Conservation (phyloP, 768 basidiomycete species). For the Phylloporus sp. region DNA sequence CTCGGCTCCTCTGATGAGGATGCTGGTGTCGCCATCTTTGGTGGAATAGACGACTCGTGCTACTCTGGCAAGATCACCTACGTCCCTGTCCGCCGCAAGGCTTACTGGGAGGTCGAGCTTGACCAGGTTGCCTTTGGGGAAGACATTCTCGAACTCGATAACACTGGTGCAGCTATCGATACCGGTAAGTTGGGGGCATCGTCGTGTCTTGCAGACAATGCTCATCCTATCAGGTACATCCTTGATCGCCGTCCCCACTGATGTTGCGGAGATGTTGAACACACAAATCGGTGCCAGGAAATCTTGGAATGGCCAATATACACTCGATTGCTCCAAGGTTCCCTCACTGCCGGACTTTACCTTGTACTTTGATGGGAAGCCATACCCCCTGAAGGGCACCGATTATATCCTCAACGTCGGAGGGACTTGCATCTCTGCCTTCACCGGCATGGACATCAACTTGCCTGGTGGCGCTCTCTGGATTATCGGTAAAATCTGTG, state of each 20-base stretch:
- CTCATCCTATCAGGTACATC: constrained; percentile 63
- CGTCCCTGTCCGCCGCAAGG: constrained; percentile 89
- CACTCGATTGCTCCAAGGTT: constrained; percentile 82
- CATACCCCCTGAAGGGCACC: constrained; percentile 70
- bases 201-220: not conserved
- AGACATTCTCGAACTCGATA: constrained; percentile 85
- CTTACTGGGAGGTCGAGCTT: constrained; percentile 98
- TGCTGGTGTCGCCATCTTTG: constrained; percentile 88
- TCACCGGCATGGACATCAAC: constrained; percentile 89
- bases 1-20: constrained; percentile 82
- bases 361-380: constrained; percentile 77
- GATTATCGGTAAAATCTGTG: constrained; percentile 77
- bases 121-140: constrained; percentile 80
- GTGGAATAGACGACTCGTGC: constrained; percentile 74
- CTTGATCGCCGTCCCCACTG: constrained; percentile 87
- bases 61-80: constrained; percentile 81
- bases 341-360: constrained; percentile 77
- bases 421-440: constrained; percentile 91
- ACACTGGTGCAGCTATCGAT: constrained; percentile 90
- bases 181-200: constrained; percentile 50
- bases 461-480: constrained; percentile 74
- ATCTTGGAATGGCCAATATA: constrained; percentile 95
- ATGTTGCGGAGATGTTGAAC: constrained; percentile 98
- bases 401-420: constrained; percentile 91
- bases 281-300: constrained; percentile 90